Conservation (phyloP, 2,329 filamentous ascomycete species). For the Fusarium camptoceras region DNA sequence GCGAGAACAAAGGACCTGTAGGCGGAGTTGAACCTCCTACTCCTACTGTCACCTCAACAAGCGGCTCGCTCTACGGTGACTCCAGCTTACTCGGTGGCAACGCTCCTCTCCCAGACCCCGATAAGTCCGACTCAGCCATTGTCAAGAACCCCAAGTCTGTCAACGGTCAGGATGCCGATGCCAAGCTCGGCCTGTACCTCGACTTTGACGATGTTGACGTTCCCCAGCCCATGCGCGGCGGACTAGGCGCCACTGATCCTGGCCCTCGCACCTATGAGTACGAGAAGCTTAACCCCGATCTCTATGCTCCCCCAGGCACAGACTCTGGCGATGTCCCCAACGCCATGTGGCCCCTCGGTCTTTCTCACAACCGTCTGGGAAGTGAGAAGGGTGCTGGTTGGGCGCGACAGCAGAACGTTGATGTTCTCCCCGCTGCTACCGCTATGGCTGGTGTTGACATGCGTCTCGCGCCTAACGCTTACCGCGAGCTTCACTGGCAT, state of each 20-base stretch:
- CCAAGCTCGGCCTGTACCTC: conserved; percentile 13
- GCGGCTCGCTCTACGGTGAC: conserved; percentile 14
- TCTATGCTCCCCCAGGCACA: conserved; percentile 12
- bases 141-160: conserved; percentile 18
- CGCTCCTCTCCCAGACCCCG: conserved; percentile 1
- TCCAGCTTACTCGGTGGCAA: conserved; percentile 14
- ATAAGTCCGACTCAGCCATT: conserved; percentile 12
- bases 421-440: conserved; percentile 5
- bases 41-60: conserved; percentile 16
- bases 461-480: conserved; percentile 10
- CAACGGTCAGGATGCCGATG: conserved; percentile 13
- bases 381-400: conserved; percentile 14
- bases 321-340: conserved; percentile 17
- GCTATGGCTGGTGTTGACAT: conserved; percentile 23
- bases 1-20: conserved; percentile 17
- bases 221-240: conserved; percentile 13
- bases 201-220: conserved; percentile 16
- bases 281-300: conserved; percentile 20
- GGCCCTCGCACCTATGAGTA: conserved; percentile 21
- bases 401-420: conserved; percentile 19
- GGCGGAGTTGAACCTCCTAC: conserved; percentile 14
- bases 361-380: conserved; percentile 19
- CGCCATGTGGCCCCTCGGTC: conserved; percentile 11
- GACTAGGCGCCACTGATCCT: conserved; percentile 12
- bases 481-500: conserved; percentile 23